phyloP scores from a whole-genome alignment of 2,329 filamentous ascomycete genomes.

The Hypoxylon sp. region DNA sequence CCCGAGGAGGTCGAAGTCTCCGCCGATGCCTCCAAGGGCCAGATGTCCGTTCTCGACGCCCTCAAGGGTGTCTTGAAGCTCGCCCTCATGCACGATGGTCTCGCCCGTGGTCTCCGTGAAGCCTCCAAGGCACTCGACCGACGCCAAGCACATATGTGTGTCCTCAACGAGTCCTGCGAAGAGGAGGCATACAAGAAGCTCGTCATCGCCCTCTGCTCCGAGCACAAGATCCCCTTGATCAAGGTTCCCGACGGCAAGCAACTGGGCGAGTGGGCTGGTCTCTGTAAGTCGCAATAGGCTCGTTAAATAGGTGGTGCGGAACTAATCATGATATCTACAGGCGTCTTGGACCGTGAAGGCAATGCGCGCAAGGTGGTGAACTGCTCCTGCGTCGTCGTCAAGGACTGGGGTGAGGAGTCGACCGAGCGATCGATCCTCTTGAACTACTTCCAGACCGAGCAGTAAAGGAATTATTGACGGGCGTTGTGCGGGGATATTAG shows the following conservation, averaged over 20 bases:
- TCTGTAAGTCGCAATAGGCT: conserved; percentile 78
- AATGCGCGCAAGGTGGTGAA: conserved; percentile 99
- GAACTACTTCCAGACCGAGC: conserved; percentile 99
- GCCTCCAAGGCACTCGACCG: conserved; percentile 98
- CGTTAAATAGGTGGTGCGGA: neutral
- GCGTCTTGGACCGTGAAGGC: conserved; percentile 98
- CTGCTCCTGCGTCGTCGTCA: conserved; percentile 99
- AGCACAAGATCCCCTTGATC: conserved; percentile 99
- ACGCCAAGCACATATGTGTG: conserved; percentile 99
- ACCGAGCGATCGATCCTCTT: conserved; percentile 98
- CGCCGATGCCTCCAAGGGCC: conserved; percentile 86
- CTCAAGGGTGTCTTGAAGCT: conserved; percentile 99
- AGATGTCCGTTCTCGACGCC: conserved; percentile 98
- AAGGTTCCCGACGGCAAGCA: conserved; percentile 99
- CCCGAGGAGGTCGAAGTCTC: conserved; percentile 93
- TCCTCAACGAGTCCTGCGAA: conserved; percentile 99
- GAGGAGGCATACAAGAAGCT: conserved; percentile 99
- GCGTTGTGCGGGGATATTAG: conserved; percentile 47
- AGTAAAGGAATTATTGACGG: conserved; percentile 59
- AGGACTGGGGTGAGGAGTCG: conserved; percentile 99
- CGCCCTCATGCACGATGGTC: conserved; percentile 98
- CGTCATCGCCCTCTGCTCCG: conserved; percentile 95
- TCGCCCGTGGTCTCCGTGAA: conserved; percentile 97
- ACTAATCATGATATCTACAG: conserved; percentile 58
- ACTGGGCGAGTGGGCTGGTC: conserved; percentile 99